Base-by-base conservation (phyloP, 73 alveolate genomes). In the Stentor roeselii region DNA sequence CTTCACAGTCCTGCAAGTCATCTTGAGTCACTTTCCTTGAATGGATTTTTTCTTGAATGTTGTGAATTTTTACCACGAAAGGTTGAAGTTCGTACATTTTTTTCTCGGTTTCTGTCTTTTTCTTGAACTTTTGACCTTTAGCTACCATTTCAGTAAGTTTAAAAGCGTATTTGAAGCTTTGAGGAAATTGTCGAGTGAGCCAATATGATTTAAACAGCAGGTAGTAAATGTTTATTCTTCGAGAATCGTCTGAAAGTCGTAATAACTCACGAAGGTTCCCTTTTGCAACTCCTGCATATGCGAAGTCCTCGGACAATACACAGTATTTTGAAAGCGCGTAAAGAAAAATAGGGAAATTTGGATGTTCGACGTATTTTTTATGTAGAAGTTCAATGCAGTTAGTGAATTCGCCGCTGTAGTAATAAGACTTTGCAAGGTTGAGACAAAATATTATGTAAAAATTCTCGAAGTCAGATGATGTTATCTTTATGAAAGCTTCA, bases 401-500 rank as follows among this genome's bases (percentile, higher is more conserved):
- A 21, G 80, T 15, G 41, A 67, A 32, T 30, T 67, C 37, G 15
- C 80, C 80, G 41, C 21, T 67, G 27, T 67, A 32, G 34, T 1
- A 0, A 2, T 67, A 67, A 21, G 80, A 67, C 37, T 67, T 67
- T 30, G 80, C 80, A 1, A 21, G 34, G 1, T 21, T 67, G 15
- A 67, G 11, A 40, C 80, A 67, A 32, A 67, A 67, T 27, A 67
- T 36, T 21, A 67, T 67, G 34, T 67, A 67, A 32, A 27, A 67
- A 21, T 67, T 36, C 11, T n/a, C 27, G 80, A 27, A 27, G 21
- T 67, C 80, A 67, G n/a, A 30, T 15, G 21, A 36, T 30, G 80
- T 67, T 15, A 67, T 34, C 80, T 40, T 67, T 67, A 67, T 27
- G 34, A 67, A 67, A 14, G 80, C 80, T 67, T 67, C 80, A 67